Conservation (phyloP, 768 basidiomycete species). For the Mycena epipterygia region DNA sequence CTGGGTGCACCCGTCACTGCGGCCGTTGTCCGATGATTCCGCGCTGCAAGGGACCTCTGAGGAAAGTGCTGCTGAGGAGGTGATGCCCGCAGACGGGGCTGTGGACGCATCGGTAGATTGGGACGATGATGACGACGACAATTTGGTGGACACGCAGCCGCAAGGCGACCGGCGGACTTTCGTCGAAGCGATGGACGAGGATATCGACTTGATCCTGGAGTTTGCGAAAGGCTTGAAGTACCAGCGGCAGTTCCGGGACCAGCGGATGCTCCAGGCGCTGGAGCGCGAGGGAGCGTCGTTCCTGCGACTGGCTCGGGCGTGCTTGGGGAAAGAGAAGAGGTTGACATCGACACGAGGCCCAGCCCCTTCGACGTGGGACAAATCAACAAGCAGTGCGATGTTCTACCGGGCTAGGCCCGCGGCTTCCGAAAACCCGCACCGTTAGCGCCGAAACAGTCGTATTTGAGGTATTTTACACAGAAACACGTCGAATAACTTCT, state of each 20-base stretch:
- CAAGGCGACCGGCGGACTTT: conserved; percentile 24
- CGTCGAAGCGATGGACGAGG: conserved; percentile 36
- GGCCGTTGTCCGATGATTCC: too few species aligned
- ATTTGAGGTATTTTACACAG: background rate
- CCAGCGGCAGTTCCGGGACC: conserved; percentile 43
- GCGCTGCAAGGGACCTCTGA: too few species aligned
- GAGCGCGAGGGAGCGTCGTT: conserved; percentile 38
- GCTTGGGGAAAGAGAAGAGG: conserved; percentile 38
- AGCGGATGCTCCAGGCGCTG: conserved; percentile 36
- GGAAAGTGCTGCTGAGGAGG: too few species aligned
- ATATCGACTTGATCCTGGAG: conserved; percentile 34
- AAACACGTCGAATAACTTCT: background rate
- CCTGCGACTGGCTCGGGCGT: conserved; percentile 37
- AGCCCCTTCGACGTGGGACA: conserved; percentile 40
- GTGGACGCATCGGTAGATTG: background rate
- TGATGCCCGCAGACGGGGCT: background rate
- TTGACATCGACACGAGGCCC: conserved; percentile 32
- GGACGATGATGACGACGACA: conserved; percentile 36
- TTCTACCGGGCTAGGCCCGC: conserved; percentile 21
- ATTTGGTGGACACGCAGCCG: conserved; percentile 14
- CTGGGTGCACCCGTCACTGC: conserved; percentile 36
- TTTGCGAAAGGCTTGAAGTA: conserved; percentile 39
- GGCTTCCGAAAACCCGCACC: background rate
- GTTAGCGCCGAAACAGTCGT: background rate
- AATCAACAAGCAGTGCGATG: conserved; percentile 25